Conservation (phyloP, 139 green algal species). For the Ettlia oleoabundans region DNA sequence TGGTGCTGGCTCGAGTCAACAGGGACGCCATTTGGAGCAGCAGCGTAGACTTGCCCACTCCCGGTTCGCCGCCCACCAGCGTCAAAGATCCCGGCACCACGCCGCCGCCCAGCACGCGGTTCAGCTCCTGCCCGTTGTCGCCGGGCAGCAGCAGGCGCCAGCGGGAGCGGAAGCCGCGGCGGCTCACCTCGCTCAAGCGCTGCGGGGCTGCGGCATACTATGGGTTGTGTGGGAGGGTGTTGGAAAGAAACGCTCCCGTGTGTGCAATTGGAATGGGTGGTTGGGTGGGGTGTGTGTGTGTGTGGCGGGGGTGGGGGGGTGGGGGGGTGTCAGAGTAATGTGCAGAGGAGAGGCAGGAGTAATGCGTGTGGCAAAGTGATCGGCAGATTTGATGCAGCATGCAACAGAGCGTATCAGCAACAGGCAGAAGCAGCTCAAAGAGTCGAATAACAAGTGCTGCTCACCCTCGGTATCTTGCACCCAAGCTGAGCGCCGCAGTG, state of each 20-base stretch:
- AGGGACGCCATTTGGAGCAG: slow-evolving; percentile 66
- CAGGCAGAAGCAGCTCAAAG: too few relatives aligned
- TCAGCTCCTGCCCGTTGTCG: slow-evolving; percentile 68
- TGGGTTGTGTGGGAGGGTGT: not conserved
- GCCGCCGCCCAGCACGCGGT: slow-evolving; percentile 89
- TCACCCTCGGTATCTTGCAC: slow-evolving; percentile 24
- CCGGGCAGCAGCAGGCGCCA: slow-evolving; percentile 65
- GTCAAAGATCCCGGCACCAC: slow-evolving; percentile 89
- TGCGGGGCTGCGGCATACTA: slow-evolving; percentile 51
- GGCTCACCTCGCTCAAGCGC: slow-evolving; percentile 52
- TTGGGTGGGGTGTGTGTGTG: too few relatives aligned
- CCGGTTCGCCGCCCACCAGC: slow-evolving; percentile 94
- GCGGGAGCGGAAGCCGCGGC: slow-evolving; percentile 16
- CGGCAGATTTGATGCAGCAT: too few relatives aligned
- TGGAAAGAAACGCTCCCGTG: not conserved
- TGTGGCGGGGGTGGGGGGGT: too few relatives aligned
- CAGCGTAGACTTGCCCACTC: slow-evolving; percentile 96
- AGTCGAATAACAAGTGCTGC: too few relatives aligned
- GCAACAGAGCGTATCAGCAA: not conserved
- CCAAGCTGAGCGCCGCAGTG: slow-evolving; percentile 16
- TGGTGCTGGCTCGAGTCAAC: slow-evolving; percentile 3
- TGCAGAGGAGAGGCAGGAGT: too few relatives aligned
- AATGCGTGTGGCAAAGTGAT: too few relatives aligned
- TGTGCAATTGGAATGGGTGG: not conserved
- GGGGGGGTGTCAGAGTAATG: too few relatives aligned